phyloP scores from a whole-genome alignment of 2,329 filamentous ascomycete genomes.

The Cladosporium velox region DNA sequence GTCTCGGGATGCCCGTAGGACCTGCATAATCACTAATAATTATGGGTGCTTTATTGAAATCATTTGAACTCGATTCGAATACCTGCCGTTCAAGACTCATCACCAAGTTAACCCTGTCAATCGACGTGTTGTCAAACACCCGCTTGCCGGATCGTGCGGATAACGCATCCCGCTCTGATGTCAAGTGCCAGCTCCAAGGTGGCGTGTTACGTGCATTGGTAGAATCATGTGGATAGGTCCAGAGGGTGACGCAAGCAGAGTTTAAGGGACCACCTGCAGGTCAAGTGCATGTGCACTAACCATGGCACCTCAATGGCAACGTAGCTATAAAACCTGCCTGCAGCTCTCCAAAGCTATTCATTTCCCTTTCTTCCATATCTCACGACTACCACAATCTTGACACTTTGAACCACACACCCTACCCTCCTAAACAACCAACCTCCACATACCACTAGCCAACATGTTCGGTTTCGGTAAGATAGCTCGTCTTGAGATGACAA shows the following conservation, averaged over 20 bases:
- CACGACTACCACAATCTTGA: slow-evolving; percentile 1
- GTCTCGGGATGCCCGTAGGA: neutral
- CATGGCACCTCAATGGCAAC: slow-evolving; percentile 11
- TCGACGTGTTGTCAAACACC: neutral
- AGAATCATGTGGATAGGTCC: slow-evolving; percentile 6
- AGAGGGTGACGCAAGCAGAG: slow-evolving; percentile 16
- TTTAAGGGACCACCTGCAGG: neutral
- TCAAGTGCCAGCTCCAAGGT: neutral
- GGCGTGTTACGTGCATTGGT: slow-evolving; percentile 11
- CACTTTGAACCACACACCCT: neutral
- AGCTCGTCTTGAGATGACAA: neutral
- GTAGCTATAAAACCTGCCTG: slow-evolving; percentile 13
- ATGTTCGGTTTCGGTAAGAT: slow-evolving; percentile 50
- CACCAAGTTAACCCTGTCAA: neutral
- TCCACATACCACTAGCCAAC: slow-evolving; percentile 30
- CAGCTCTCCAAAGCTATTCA: neutral
- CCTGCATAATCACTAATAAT: neutral
- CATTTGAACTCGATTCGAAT: neutral
- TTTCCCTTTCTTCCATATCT: neutral
- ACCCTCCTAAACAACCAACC: neutral
- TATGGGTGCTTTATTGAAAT: neutral
- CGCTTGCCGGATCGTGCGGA: slow-evolving; percentile 10
- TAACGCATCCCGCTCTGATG: neutral
- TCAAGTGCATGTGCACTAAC: neutral
- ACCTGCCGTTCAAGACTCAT: neutral